Evolutionary conservation across 768 basidiomycete species (phyloP).

Genomic region (Russula sp.): DNA sequence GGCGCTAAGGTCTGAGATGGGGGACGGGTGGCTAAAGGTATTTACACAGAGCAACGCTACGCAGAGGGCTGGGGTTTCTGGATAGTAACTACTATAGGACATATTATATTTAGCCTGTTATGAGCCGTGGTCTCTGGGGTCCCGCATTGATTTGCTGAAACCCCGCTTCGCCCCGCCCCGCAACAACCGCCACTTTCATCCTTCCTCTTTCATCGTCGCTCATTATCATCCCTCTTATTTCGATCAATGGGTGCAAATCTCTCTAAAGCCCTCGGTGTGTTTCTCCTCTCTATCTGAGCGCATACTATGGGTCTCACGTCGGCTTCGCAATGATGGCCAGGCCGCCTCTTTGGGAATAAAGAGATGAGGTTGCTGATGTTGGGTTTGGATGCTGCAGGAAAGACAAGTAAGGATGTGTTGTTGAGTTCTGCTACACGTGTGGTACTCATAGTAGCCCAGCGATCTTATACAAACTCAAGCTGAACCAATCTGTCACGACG

Average conservation of each 20-base stretch:
- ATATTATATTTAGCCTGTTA: not conserved
- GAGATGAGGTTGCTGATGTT: slow-evolving; percentile 98
- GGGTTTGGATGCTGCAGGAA: slow-evolving; percentile 96
- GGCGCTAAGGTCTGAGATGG: slow-evolving; percentile 81
- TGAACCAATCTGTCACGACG: slow-evolving; percentile 98
- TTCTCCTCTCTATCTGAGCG: not conserved
- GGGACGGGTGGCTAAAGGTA: slow-evolving; percentile 85
- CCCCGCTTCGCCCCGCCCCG: not conserved
- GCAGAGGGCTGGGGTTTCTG: slow-evolving; percentile 13
- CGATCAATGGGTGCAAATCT: slow-evolving; percentile 79
- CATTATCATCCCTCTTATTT: slow-evolving; percentile 49
- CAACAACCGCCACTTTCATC: slow-evolving; percentile 16
- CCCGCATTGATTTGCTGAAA: not conserved
- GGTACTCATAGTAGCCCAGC: slow-evolving; percentile 48
- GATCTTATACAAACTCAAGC: slow-evolving; percentile 97
- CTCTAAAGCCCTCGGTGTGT: slow-evolving; percentile 76
- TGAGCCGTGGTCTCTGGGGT: slow-evolving; percentile 11
- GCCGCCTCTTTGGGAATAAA: slow-evolving; percentile 95
- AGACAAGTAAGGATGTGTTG: slow-evolving; percentile 72
- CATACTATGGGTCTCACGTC: slow-evolving; percentile 19
- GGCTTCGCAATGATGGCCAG: slow-evolving; percentile 41
- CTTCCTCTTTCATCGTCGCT: slow-evolving; percentile 49
- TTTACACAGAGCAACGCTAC: slow-evolving; percentile 59
- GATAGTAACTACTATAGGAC: not conserved
- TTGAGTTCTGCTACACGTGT: not conserved